Evolutionary conservation across 495 filamentous ascomycete genomes (phyloP).

Genomic region (Friedmanniomyces endolithicus): DNA sequence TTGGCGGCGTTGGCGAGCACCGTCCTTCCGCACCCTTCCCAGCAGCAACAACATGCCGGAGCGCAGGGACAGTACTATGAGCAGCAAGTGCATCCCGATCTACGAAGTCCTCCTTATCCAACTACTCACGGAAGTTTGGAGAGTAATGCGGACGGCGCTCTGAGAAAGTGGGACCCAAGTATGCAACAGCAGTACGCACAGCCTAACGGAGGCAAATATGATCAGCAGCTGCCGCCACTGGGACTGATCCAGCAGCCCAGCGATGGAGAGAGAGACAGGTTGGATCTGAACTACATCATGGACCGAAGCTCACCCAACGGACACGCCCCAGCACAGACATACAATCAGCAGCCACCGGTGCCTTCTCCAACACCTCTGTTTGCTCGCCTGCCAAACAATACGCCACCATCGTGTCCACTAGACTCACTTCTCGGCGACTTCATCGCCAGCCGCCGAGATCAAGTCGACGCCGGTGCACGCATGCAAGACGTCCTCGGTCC

Average conservation of each 20-base stretch:
- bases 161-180: conserved; percentile 2
- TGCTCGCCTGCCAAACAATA: conserved; percentile 4
- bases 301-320: conserved; percentile 30
- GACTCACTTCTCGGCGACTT: conserved; percentile 69
- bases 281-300: conserved; percentile 58
- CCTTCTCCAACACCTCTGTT: conserved; percentile 27
- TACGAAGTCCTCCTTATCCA: conserved; percentile 1
- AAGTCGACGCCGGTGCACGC: conserved; percentile 47
- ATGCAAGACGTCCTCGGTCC: conserved; percentile 55
- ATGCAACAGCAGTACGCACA: background rate
- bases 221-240: background rate
- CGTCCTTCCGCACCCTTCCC: conserved; percentile 3
- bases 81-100: conserved; percentile 8
- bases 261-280: conserved; percentile 27
- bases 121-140: background rate
- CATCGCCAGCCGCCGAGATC: conserved; percentile 51
- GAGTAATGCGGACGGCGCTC: background rate
- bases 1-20: conserved; percentile 16
- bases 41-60: background rate
- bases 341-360: background rate
- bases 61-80: conserved; percentile 3
- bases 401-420: conserved; percentile 52
- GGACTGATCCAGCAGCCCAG: background rate
- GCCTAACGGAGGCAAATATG: background rate
- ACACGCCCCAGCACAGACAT: background rate